Conservation (phyloP, 2,329 filamentous ascomycete species). For the Trichophyton rubrum region DNA sequence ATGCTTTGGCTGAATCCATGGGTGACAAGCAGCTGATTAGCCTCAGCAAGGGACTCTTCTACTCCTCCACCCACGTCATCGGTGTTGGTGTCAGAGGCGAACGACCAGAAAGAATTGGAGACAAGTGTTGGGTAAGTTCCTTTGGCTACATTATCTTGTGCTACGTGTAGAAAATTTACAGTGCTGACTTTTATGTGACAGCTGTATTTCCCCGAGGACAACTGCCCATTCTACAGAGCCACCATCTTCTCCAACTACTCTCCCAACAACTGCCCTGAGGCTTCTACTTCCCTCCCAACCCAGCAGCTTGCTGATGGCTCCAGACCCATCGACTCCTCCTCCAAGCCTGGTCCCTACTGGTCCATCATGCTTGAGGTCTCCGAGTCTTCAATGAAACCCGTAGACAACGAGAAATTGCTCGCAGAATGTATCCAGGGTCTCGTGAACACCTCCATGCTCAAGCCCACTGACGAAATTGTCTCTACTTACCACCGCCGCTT, state of each 20-base stretch:
- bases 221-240: slow-evolving; percentile 98
- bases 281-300: slow-evolving; percentile 72
- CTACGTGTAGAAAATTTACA: not conserved
- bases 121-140: slow-evolving; percentile 84
- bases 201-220: slow-evolving; percentile 97
- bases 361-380: slow-evolving; percentile 99
- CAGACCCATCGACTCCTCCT: slow-evolving; percentile 57
- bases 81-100: slow-evolving; percentile 86
- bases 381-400: slow-evolving; percentile 88
- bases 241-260: slow-evolving; percentile 99
- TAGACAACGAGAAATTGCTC: slow-evolving; percentile 72
- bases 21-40: slow-evolving; percentile 70
- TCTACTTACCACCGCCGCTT: slow-evolving; percentile 97
- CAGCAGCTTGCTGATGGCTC: slow-evolving; percentile 74
- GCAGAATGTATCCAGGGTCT: slow-evolving; percentile 90
- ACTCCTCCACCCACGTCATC: slow-evolving; percentile 93
- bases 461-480: slow-evolving; percentile 82
- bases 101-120: slow-evolving; percentile 88
- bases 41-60: slow-evolving; percentile 84
- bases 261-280: slow-evolving; percentile 86
- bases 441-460: slow-evolving; percentile 95
- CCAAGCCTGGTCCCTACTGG: slow-evolving; percentile 86
- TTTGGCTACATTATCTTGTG: not conserved
- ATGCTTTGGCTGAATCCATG: slow-evolving; percentile 76
- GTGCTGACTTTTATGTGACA: slow-evolving; percentile 20